phyloP scores from a whole-genome alignment of 768 basidiomycete species.

The Daedaleopsis nitida region DNA sequence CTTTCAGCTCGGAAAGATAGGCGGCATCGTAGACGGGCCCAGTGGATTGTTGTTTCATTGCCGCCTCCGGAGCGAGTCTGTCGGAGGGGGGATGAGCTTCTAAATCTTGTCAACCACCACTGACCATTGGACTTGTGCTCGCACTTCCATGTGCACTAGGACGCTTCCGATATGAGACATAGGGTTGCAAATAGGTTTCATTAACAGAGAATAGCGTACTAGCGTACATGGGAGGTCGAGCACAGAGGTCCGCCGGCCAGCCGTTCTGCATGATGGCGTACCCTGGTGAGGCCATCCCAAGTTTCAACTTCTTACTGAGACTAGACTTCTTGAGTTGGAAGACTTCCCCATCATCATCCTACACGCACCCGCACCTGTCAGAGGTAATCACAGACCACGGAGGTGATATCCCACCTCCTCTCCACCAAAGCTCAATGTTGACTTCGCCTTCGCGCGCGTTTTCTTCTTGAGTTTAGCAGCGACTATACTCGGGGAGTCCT shows the following conservation, averaged over 20 bases:
- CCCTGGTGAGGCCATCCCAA: conserved; percentile 44
- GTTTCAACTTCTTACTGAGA: conserved; percentile 64
- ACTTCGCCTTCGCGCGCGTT: conserved; percentile 60
- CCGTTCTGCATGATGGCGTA: neutral
- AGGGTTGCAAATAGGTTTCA: conserved; percentile 1
- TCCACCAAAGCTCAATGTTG: conserved; percentile 78
- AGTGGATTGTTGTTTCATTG: conserved; percentile 45
- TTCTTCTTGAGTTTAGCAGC: conserved; percentile 74
- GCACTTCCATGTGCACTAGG: conserved; percentile 16
- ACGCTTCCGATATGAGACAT: conserved; percentile 2
- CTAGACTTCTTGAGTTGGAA: conserved; percentile 84
- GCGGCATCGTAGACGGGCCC: conserved; percentile 70
- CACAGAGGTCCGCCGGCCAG: neutral
- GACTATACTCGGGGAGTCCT: conserved; percentile 60
- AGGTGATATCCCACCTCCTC: conserved; percentile 51
- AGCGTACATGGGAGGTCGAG: conserved; percentile 18
- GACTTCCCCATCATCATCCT: conserved; percentile 63
- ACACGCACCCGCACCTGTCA: conserved; percentile 26
- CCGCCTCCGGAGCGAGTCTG: conserved; percentile 46
- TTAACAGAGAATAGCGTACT: neutral
- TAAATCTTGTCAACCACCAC: neutral
- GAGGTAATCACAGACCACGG: conserved; percentile 19
- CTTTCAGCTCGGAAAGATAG: conserved; percentile 77
- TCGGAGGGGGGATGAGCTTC: neutral
- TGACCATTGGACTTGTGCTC: neutral